Base-by-base conservation (phyloP, 108 stramenopile species). In the Bacterosira constricta region DNA sequence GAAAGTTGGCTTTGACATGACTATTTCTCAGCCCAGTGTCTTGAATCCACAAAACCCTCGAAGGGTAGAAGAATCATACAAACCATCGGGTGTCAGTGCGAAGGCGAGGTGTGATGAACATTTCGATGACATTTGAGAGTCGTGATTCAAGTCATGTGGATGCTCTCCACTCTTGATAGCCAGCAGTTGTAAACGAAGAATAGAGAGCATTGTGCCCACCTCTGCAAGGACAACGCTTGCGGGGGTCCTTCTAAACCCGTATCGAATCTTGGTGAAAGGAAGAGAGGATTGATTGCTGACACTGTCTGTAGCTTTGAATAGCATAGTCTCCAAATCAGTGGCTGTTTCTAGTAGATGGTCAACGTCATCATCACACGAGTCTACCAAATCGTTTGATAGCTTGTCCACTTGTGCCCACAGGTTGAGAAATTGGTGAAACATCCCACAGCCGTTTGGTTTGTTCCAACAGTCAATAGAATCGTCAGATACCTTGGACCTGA, bases 341-440 rank as follows among this genome's bases (percentile, higher is more conserved):
- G 69, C 59, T 10, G 37, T 39, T 3, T 52, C 63, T 27, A 79
- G 54, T 23, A 79, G 56, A 44, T 32, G 37, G 17, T 70, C 77
- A 60, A 79, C 60, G 27, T 71, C 63, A 64, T 60, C 69, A 25
- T 50, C 39, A 45, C 44, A 38, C 44, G 32, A 36, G 44, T 57
- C 42, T n/a, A 71, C 27, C 18, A 46, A 46, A 18, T 63, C 69
- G 4, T 38, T 58, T 8, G 55, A 69, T 12, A 79, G 29, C n/a
- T 50, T 46, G 52, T 79, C 77, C 11, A 79, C 63, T 15, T 60
- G 25, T 12, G 50, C 29, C 17, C 27, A 42, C 32, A 79, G 30
- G 13, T 30, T 30, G 11, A 79, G 69, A 42, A 66, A 71, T n/a
- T 79, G 32, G 47, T 71, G 34, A 26, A 79, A 71, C n/a, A 64